These are phyloP conservation scores for Hygrocybe coccinea DNA, from an alignment of 768 basidiomycete species.

Conservation along the genomic window DNA sequence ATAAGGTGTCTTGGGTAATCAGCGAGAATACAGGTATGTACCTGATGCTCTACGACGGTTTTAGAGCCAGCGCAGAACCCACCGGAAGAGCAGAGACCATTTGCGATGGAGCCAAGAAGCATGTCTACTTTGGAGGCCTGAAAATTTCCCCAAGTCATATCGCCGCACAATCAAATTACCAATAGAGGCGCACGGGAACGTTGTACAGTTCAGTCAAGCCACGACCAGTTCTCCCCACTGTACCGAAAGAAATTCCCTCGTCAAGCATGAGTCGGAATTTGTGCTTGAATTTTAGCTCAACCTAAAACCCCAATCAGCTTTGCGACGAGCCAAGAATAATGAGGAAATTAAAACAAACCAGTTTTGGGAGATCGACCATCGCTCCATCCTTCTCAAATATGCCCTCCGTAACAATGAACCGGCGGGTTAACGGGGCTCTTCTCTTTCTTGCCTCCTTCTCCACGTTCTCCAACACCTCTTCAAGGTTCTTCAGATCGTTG, in stretches of 20 bases:
- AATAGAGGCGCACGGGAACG: conserved; percentile 60
- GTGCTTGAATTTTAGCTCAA: conserved; percentile 91
- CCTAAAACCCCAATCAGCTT: conserved; percentile 38
- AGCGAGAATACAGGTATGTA: conserved; percentile 19
- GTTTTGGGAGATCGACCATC: conserved; percentile 86
- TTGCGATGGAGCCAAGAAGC: conserved; percentile 87
- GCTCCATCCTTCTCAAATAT: conserved; percentile 93
- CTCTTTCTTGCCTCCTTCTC: conserved; percentile 89
- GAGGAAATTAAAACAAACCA: conserved; percentile 51
- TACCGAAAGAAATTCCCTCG: conserved; percentile 90
- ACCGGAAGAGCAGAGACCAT: conserved; percentile 74
- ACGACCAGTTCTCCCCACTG: conserved; percentile 87
- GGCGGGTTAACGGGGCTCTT: conserved; percentile 71
- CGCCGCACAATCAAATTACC: not conserved
- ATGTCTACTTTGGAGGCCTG: conserved; percentile 90
- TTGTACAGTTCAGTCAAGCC: conserved; percentile 94
- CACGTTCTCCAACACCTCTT: conserved; percentile 76
- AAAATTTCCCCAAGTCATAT: not conserved
- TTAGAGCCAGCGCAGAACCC: conserved; percentile 93
- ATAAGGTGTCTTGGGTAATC: not conserved
- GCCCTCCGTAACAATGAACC: conserved; percentile 96
- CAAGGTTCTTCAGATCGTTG: conserved; percentile 86
- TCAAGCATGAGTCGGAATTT: conserved; percentile 95
- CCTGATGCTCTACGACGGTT: conserved; percentile 85
- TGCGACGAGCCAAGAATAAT: not conserved